phyloP scores from a whole-genome alignment of 2,329 filamentous ascomycete genomes.

The Alternaria angustiovoidea region DNA sequence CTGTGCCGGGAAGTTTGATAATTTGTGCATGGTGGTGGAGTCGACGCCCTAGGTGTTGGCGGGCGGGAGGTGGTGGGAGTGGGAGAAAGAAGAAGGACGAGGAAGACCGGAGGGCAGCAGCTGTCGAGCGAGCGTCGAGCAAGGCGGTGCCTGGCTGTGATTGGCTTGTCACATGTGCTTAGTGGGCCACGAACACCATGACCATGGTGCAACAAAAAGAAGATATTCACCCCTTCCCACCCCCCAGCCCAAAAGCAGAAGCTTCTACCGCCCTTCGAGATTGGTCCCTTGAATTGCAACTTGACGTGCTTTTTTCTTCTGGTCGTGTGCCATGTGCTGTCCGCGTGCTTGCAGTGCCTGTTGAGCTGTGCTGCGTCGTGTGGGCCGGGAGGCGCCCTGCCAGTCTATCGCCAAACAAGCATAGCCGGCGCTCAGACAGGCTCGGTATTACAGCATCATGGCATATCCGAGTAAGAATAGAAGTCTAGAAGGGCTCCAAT shows the following conservation, averaged over 20 bases:
- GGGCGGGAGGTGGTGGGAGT: conserved; percentile 32
- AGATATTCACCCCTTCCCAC: conserved; percentile 1
- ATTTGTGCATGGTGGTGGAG: conserved; percentile 67
- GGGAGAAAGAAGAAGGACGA: conserved; percentile 30
- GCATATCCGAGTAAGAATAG: conserved; percentile 3
- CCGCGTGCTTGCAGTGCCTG: conserved; percentile 13
- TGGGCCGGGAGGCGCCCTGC: conserved; percentile 16
- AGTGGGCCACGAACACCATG: conserved; percentile 12
- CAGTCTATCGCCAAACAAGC: conserved; percentile 18
- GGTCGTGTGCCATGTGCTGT: conserved; percentile 4
- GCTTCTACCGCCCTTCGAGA: background rate
- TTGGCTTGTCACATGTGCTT: conserved; percentile 9
- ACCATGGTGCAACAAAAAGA: conserved; percentile 8
- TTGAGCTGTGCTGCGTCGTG: conserved; percentile 16
- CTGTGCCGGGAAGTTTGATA: conserved; percentile 71
- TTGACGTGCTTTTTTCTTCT: background rate
- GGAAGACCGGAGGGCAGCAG: conserved; percentile 25
- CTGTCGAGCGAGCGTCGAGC: conserved; percentile 20
- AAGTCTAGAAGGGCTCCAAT: background rate
- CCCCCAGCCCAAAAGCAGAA: conserved; percentile 4
- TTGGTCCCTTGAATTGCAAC: background rate
- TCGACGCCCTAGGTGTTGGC: conserved; percentile 39
- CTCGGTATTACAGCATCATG: conserved; percentile 28
- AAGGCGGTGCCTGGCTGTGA: conserved; percentile 9
- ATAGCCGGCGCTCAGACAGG: conserved; percentile 11